A percentile compares a stretch with the other conserved stretches of the same genome.
Evolutionary conservation across 2,329 filamentous ascomycete species (phyloP).

Genomic region (Apiospora pterosperma): DNA sequence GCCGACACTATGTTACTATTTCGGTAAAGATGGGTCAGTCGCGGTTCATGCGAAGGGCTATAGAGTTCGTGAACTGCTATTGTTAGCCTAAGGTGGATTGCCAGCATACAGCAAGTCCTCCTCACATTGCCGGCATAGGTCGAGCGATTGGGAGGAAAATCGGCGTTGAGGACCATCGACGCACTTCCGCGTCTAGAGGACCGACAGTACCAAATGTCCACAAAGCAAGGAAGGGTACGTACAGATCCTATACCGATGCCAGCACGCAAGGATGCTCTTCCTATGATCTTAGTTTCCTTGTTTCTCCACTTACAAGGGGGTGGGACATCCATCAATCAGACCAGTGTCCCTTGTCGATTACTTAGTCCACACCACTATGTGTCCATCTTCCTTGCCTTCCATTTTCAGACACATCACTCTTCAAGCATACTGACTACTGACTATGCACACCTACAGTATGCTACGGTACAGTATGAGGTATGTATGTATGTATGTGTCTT

Average conservation of each 20-base stretch:
- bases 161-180: not conserved
- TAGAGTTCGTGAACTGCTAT: slow-evolving; percentile 1
- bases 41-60: not conserved
- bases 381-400: not conserved
- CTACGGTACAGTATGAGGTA: no score
- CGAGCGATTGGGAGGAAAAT: not conserved
- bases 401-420: slow-evolving; percentile 5
- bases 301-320: slow-evolving; percentile 2
- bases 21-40: not conserved
- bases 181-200: not conserved
- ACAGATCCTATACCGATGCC: not conserved
- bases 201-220: not conserved
- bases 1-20: not conserved
- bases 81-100: not conserved
- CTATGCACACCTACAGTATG: not conserved
- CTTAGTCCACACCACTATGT: slow-evolving; percentile 2
- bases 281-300: slow-evolving; percentile 7
- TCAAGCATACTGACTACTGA: not conserved
- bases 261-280: slow-evolving; percentile 3
- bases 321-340: not conserved
- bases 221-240: not conserved
- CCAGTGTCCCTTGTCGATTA: not conserved
- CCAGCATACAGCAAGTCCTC: not conserved
- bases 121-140: not conserved
- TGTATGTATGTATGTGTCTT: not conserved